Conservation (phyloP, 345 rosid genomes). For the Ceriops decandra region DNA sequence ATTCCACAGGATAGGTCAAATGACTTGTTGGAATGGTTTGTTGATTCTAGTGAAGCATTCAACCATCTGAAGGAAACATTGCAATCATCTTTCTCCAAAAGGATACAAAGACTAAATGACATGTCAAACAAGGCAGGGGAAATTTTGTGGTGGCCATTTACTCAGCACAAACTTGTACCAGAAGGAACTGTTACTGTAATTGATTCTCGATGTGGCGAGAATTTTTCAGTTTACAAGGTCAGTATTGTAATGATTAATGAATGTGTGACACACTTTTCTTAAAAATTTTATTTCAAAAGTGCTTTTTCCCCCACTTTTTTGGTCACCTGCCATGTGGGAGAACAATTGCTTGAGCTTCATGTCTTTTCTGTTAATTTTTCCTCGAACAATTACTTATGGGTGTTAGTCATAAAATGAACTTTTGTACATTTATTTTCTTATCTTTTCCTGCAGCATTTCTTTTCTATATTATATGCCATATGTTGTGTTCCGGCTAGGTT, state of each 20-base stretch:
- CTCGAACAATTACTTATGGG: background rate
- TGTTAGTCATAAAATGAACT: background rate
- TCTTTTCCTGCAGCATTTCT: background rate
- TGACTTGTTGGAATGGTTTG: constrained; percentile 84
- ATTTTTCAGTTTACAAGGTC: constrained; percentile 82
- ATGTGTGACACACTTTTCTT: background rate
- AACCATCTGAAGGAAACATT: constrained; percentile 54
- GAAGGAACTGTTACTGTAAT: constrained; percentile 67
- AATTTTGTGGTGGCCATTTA: constrained; percentile 96
- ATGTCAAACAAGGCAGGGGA: constrained; percentile 74
- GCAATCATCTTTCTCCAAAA: constrained; percentile 53
- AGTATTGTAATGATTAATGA: constrained; percentile 6
- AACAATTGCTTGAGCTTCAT: background rate
- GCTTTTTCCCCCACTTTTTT: background rate
- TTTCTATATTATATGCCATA: background rate
- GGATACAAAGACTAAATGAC: constrained; percentile 50
- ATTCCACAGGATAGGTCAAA: constrained; percentile 73
- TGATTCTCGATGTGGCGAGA: constrained; percentile 94
- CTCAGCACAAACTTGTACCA: constrained; percentile 80
- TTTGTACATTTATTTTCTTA: background rate
- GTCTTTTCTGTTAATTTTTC: background rate
- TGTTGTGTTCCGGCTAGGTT: background rate
- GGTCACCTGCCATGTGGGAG: background rate
- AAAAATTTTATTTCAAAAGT: background rate
- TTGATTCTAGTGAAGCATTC: constrained; percentile 50